Conservation (phyloP, 2,329 filamentous ascomycete species). For the Fonsecaea nubica region DNA sequence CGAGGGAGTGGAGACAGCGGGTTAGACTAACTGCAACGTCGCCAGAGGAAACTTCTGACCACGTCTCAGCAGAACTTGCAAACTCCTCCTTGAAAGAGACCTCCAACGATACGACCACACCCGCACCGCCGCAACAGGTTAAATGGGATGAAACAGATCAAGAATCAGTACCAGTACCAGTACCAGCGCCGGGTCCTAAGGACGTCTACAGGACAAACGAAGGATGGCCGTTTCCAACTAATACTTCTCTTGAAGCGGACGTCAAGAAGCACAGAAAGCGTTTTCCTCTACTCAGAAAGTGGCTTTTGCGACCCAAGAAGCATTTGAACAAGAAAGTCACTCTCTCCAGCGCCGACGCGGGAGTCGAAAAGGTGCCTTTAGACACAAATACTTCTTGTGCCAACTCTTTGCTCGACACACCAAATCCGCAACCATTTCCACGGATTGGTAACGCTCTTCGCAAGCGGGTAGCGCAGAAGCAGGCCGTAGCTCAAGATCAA, state of each 20-base stretch:
- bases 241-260: neutral
- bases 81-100: neutral
- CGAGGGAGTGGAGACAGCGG: slow-evolving; percentile 18
- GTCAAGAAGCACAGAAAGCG: slow-evolving; percentile 12
- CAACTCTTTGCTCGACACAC: neutral
- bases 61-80: neutral
- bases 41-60: neutral
- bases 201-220: neutral
- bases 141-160: neutral
- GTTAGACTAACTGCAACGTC: neutral
- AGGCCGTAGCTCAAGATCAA: neutral
- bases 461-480: slow-evolving; percentile 3
- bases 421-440: neutral
- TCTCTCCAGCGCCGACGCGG: neutral
- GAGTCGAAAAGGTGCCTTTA: neutral
- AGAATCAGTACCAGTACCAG: neutral
- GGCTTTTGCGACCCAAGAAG: neutral
- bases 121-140: neutral
- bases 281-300: slow-evolving; percentile 1
- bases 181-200: neutral
- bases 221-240: neutral
- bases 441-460: slow-evolving; percentile 5
- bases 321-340: neutral
- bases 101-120: neutral
- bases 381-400: neutral